Evolutionary conservation across 2,329 filamentous ascomycete genomes (phyloP), one percentile per base, ranked within the genome.

Genomic region (Decorospora gaudefroyi): DNA sequence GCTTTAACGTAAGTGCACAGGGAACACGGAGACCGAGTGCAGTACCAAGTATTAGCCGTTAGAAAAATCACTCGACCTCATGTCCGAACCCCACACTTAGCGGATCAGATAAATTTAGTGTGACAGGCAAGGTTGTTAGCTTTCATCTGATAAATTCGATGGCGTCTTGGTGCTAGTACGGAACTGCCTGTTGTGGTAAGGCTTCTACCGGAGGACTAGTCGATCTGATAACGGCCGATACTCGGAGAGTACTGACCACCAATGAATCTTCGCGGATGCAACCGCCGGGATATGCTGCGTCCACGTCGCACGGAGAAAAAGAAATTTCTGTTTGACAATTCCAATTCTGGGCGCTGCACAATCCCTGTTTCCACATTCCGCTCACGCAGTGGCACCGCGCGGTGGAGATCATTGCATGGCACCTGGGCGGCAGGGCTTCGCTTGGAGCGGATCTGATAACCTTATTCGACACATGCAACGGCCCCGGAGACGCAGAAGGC

Each of bases 131-230:
- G 40, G 46, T 41, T 41, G 38, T 28, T 32, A 55, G 56, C 49
- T 40, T 57, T 45, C 42, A 69, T 69, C 64, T 65, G 65, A 67
- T 68, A 69, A 69, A 43, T 54, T 21, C 51, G 53, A 53, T 33
- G 49, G 31, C 19, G 30, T 28, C 18, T 33, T 30, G 16, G 41
- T 44, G 51, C 51, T 40, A 28, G 42, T 17, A 42, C 53, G 55
- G 55, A 61, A 43, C 45, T 60, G 46, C 59, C 50, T 48, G 11
- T 50, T 56, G 19, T 11, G 53, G 60, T 19, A 48, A 29, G 36
- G 32, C 16, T 49, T 43, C 55, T 61, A 59, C 56, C 57, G 36
- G 40, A 57, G 60, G 57, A 61, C 54, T n/a, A n/a, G 59, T 58
- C 49, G 49, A 65, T 65, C 62, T 64, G 60, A 65, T 65, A 61